A percentile compares a stretch with the other conserved stretches of the same genome.
Evolutionary conservation across 768 basidiomycete genomes (phyloP).

Genomic region (Leucocoprinus birnbaumii): DNA sequence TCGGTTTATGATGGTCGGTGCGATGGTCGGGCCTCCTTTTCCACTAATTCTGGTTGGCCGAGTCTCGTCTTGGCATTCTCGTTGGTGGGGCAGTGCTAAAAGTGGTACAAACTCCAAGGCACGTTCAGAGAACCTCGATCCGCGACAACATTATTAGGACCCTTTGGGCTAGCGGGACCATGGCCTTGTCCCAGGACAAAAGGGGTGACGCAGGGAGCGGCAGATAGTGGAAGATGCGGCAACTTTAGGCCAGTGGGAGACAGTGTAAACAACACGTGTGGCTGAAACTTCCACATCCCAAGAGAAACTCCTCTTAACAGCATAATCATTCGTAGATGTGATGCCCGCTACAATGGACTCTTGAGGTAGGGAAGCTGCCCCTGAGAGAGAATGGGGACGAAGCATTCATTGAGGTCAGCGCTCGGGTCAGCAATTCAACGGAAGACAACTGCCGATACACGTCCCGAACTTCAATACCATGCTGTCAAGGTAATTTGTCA

Average conservation of each 20-base stretch:
- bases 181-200: not conserved
- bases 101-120: not conserved
- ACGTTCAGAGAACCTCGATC: not conserved
- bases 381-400: not conserved
- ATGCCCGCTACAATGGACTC: not conserved
- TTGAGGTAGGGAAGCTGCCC: not conserved
- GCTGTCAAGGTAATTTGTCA: not conserved
- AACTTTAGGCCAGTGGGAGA: constrained; percentile 5
- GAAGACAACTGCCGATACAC: not conserved
- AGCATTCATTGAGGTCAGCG: not conserved
- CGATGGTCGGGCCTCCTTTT: too few species aligned
- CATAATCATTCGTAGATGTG: not conserved
- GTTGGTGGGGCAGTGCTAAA: not conserved
- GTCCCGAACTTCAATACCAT: not conserved
- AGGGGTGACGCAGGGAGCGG: not conserved
- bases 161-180: not conserved
- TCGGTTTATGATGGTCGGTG: too few species aligned
- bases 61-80: not conserved
- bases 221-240: not conserved
- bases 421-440: not conserved
- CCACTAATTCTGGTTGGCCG: not conserved
- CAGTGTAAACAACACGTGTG: not conserved
- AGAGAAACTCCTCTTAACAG: not conserved
- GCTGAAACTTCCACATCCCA: not conserved
- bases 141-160: not conserved